Base-by-base conservation (phyloP, 176 grass and related monocot genomes). In the Aegilops sharonensis region DNA sequence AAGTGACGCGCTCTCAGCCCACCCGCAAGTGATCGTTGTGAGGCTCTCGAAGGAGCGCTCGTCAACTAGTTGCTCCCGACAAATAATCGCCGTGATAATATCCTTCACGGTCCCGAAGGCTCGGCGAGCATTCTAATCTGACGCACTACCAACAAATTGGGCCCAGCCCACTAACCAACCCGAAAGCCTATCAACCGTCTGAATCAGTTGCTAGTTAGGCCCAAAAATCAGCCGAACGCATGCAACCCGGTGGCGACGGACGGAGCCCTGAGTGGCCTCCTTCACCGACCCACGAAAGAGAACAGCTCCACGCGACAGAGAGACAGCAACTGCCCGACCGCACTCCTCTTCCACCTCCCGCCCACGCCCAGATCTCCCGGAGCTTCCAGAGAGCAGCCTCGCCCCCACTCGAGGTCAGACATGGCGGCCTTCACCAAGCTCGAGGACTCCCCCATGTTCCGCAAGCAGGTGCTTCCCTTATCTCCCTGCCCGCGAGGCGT, bases 401-500 rank as follows among this genome's bases (percentile, higher is more conserved):
- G 56, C 70, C 78, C 62, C 52, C 18, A 25, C 88, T 57, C 69
- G 74, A 87, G 31, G 20, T 43, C 56, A 35, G 66, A 64, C 67
- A 95, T 94, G 93, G 90, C 90, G 70, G 84, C 92, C 79, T 98
- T 98, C 86, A 90, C 90, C 82, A 98, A 94, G 91, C 92, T 98
- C 37, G 96, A 95, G 82, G 96, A 98, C 79, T 98, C 96, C n/a
- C 96, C 96, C 43, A 98, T 98, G 93, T 98, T 98, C 82, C 91
- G 94, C 77, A 94, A 95, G 72, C 96, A 98, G 96, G 96, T 98
- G 42, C 35, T 15, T 17, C 20, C 25, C 4, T 57, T 36, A 2
- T 68, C 34, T 69, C 45, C 72, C 57, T 70, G 37, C 27, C 21
- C 56, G n/a, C 42, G 30, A 9, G 9, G 57, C 32, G 57, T 48